Base-by-base conservation (phyloP, 148 eudicot genomes). In the Hydrangea macrophylla region DNA sequence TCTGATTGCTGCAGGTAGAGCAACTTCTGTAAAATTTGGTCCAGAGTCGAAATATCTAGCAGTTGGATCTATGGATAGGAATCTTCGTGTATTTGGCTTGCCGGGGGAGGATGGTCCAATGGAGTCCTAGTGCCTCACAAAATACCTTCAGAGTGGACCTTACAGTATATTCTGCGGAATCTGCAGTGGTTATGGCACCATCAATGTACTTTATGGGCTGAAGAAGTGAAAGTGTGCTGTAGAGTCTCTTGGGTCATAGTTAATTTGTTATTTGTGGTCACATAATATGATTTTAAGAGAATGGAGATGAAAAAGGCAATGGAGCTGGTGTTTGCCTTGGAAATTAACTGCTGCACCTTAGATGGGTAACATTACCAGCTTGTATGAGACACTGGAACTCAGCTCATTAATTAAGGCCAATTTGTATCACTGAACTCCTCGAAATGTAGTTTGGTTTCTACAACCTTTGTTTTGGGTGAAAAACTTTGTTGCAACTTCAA, bases 41-140 rank as follows among this genome's bases (percentile, higher is more conserved):
- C 89, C 79, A 11, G 98, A 93, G 78, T 95, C 98, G 42, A 90
- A 86, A 65, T 88, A 88, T 76, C 35, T 93, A 30, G 98, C 92
- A 20, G 98, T 90, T 35, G 96, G 90, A 67, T 90, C 96, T 27
- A 60, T 81, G 86, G 98, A 93, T 72, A 79, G 96, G n/a, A 93
- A 93, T 74, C 92, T 93, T 17, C 85, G 98, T 58, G 82, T 90
- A 69, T 93, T 93, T 68, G 96, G 98, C 57, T 72, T 90, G 81
- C 96, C 97, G 1, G 82, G 73, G 22, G 81, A 78, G 22, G 91
- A 87, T 55, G 80, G 67, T 70, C 70, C 62, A 3, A 40, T 62
- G 9, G 88, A 90, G 75, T 78, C 83, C 58, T 76, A 68, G 53
- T 48, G 53, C 53, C 53, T 48, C 69, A 39, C n/a, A 12, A 23